These are phyloP conservation scores for Penicillium lividum DNA, from an alignment of 495 filamentous ascomycete species.

Conservation along the genomic window DNA sequence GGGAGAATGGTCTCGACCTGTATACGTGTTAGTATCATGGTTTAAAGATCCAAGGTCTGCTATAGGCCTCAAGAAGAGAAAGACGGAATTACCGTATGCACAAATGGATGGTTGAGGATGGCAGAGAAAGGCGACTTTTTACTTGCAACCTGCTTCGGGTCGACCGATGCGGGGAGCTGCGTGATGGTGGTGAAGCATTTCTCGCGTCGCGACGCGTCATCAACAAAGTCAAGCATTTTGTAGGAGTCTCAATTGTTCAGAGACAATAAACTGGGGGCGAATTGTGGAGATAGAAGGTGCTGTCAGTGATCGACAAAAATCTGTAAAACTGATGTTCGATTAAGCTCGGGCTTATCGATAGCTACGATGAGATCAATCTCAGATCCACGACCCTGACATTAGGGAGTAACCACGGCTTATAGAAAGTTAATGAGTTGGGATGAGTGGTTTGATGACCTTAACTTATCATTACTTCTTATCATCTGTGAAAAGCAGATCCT, in stretches of 20 bases:
- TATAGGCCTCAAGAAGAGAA: neutral
- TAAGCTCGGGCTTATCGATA: slow-evolving; percentile 33
- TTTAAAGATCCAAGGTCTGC: neutral
- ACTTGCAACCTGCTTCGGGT: slow-evolving; percentile 67
- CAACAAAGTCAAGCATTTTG: slow-evolving; percentile 59
- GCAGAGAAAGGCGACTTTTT: slow-evolving; percentile 75
- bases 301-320: slow-evolving; percentile 1
- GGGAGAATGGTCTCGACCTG: slow-evolving; percentile 79
- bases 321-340: slow-evolving; percentile 24
- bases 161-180: slow-evolving; percentile 61
- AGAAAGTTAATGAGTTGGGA: neutral
- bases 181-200: slow-evolving; percentile 77
- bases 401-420: neutral
- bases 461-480: neutral
- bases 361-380: slow-evolving; percentile 18
- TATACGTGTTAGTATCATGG: slow-evolving; percentile 15
- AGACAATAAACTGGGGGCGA: neutral
- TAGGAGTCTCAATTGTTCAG: neutral
- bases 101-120: slow-evolving; percentile 66
- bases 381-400: slow-evolving; percentile 2
- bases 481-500: neutral
- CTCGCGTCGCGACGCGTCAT: slow-evolving; percentile 55
- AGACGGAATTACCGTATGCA: slow-evolving; percentile 63
- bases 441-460: neutral
- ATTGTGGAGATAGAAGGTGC: neutral